Percentiles rank a stretch among this genome's conserved stretches.
phyloP scores from a whole-genome alignment of 768 basidiomycete species.

The Saitozyma sp. region DNA sequence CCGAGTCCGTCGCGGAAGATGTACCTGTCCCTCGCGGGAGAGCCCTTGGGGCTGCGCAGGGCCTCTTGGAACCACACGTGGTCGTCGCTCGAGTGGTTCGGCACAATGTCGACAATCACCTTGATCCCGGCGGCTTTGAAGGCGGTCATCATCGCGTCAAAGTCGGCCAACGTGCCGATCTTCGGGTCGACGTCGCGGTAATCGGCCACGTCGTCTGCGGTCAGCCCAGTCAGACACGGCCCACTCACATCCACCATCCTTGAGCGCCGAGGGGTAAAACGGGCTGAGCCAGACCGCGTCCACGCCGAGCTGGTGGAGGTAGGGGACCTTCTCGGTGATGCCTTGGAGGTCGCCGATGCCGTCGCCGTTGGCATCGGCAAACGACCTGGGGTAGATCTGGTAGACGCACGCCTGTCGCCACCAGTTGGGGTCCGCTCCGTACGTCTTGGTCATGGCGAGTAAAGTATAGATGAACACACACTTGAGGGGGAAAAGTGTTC shows the following conservation, averaged over 20 bases:
- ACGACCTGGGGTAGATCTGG: constrained; percentile 46
- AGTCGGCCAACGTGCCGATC: constrained; percentile 41
- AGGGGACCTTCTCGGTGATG: constrained; percentile 36
- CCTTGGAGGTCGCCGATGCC: constrained; percentile 44
- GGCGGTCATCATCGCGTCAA: constrained; percentile 36
- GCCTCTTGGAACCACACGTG: constrained; percentile 48
- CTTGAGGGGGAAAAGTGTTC: neutral
- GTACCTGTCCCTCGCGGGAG: constrained; percentile 27
- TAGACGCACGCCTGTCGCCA: constrained; percentile 45
- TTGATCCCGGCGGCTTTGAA: constrained; percentile 34
- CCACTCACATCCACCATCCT: constrained; percentile 46
- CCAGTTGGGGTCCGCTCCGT: constrained; percentile 31
- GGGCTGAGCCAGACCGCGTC: constrained; percentile 45
- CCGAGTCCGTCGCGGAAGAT: constrained; percentile 45
- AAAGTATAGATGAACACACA: neutral
- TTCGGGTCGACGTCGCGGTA: constrained; percentile 43
- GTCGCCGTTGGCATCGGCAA: constrained; percentile 41
- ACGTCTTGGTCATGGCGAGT: neutral
- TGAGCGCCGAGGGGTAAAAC: constrained; percentile 43
- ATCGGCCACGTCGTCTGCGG: constrained; percentile 43
- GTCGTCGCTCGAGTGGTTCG: constrained; percentile 43
- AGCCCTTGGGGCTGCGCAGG: constrained; percentile 31
- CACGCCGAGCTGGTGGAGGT: constrained; percentile 30
- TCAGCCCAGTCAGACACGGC: neutral
- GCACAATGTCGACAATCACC: constrained; percentile 45